These are phyloP conservation scores for Neurospora tetraspora DNA, from an alignment of 495 filamentous ascomycete genomes.

Conservation along the genomic window DNA sequence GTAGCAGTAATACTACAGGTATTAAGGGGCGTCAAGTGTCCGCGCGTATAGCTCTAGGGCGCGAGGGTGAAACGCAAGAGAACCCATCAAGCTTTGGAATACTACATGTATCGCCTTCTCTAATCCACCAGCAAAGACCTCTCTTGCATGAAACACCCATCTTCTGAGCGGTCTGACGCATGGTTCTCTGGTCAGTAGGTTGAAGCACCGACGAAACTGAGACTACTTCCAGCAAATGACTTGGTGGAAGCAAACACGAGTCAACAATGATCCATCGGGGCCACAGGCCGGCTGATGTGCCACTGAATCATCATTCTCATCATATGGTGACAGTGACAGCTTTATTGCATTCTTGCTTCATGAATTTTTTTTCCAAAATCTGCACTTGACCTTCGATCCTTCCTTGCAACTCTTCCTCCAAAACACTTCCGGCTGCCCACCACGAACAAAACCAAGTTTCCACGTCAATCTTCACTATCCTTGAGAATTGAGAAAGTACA, in stretches of 20 bases:
- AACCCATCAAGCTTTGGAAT: too few relatives aligned
- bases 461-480: background rate
- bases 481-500: background rate
- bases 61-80: too few relatives aligned
- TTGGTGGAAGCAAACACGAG: background rate
- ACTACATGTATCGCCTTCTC: background rate
- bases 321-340: background rate
- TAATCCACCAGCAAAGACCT: background rate
- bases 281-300: background rate
- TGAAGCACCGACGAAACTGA: background rate
- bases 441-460: background rate
- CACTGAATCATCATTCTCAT: background rate
- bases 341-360: background rate
- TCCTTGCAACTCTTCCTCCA: background rate
- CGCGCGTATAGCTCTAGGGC: background rate
- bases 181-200: background rate
- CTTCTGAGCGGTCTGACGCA: background rate
- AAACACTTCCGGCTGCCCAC: background rate
- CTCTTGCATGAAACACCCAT: background rate
- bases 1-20: background rate
- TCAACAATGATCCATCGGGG: background rate
- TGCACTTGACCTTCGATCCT: background rate
- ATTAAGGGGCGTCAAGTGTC: background rate
- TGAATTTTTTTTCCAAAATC: background rate
- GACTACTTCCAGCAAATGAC: background rate